Evolutionary conservation across 306 rosid species (phyloP).

Genomic region (Gastrolobium bilobum): DNA sequence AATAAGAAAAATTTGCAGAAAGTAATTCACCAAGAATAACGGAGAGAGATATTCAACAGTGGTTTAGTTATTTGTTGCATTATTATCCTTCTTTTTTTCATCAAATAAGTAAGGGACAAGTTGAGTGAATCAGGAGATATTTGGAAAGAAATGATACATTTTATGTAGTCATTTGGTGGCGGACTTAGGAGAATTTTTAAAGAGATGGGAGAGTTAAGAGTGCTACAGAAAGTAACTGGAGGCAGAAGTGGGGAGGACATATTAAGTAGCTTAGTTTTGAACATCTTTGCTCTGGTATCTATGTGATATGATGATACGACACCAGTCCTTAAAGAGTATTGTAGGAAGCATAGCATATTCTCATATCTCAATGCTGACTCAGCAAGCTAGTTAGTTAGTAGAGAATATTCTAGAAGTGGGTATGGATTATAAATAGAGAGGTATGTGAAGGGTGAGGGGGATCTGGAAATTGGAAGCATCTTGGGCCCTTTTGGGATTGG

Average conservation of each 20-base stretch:
- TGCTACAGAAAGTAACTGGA: background rate
- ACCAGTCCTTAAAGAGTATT: too few relatives aligned
- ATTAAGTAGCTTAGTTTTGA: background rate
- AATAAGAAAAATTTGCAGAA: background rate
- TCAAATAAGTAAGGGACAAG: background rate
- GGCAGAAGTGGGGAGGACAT: background rate
- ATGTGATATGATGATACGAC: too few relatives aligned
- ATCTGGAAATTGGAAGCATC: too few relatives aligned
- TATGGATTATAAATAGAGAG: too few relatives aligned
- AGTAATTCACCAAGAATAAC: slow-evolving; percentile 10
- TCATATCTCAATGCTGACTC: too few relatives aligned
- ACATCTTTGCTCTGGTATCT: background rate
- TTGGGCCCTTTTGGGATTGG: too few relatives aligned
- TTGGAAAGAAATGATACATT: background rate
- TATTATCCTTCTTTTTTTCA: background rate
- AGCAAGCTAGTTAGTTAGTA: too few relatives aligned
- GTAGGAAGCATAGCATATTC: too few relatives aligned
- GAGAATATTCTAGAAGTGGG: too few relatives aligned
- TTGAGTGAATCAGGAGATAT: background rate
- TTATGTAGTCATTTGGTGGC: background rate
- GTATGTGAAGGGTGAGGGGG: too few relatives aligned
- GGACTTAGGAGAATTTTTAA: background rate
- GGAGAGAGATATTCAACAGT: background rate
- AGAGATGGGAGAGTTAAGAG: background rate
- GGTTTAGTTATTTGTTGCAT: slow-evolving; percentile 12